A percentile compares a stretch with the other conserved stretches of the same genome.
These are phyloP conservation scores for Schizophyllum amplum DNA, from an alignment of 1,284 basidiomycete genomes.

Conservation along the genomic window DNA sequence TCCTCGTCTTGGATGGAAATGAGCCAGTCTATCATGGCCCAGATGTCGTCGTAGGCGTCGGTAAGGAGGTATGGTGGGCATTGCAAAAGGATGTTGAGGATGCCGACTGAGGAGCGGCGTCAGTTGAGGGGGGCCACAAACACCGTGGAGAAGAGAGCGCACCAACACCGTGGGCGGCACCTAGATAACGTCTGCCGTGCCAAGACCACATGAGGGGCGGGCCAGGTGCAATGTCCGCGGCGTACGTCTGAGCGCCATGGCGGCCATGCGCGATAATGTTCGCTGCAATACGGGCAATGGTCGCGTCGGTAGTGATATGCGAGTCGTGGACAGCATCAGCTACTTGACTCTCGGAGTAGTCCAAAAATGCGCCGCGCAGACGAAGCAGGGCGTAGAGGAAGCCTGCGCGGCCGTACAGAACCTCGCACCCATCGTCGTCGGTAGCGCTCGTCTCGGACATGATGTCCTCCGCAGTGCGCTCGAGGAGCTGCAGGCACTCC, in stretches of 20 bases:
- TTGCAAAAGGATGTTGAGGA: conserved; percentile 41
- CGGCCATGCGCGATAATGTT: conserved; percentile 38
- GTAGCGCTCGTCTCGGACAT: conserved; percentile 11
- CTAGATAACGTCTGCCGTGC: conserved; percentile 45
- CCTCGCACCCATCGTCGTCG: conserved; percentile 40
- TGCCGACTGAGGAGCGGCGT: conserved; percentile 30
- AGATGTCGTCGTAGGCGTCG: conserved; percentile 31
- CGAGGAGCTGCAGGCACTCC: conserved; percentile 16
- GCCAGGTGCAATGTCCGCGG: conserved; percentile 15
- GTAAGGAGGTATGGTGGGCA: conserved; percentile 29
- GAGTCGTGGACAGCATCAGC: conserved; percentile 7
- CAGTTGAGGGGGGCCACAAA: neutral
- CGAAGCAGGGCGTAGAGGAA: conserved; percentile 42
- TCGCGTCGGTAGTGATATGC: conserved; percentile 19
- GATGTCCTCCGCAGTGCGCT: conserved; percentile 14
- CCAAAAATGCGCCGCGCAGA: conserved; percentile 22
- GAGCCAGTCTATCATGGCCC: conserved; percentile 38
- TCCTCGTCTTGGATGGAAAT: conserved; percentile 32
- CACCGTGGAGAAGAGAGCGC: conserved; percentile 10
- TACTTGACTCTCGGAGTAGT: conserved; percentile 4
- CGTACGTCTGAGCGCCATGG: conserved; percentile 30
- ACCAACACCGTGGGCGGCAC: conserved; percentile 50
- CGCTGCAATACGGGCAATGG: conserved; percentile 27
- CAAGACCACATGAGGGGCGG: conserved; percentile 50
- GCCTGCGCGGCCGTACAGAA: conserved; percentile 50